A percentile compares a stretch with the other conserved stretches of the same genome.
Conservation (phyloP, 331 rosid genomes). For the Dryas integrifolia region DNA sequence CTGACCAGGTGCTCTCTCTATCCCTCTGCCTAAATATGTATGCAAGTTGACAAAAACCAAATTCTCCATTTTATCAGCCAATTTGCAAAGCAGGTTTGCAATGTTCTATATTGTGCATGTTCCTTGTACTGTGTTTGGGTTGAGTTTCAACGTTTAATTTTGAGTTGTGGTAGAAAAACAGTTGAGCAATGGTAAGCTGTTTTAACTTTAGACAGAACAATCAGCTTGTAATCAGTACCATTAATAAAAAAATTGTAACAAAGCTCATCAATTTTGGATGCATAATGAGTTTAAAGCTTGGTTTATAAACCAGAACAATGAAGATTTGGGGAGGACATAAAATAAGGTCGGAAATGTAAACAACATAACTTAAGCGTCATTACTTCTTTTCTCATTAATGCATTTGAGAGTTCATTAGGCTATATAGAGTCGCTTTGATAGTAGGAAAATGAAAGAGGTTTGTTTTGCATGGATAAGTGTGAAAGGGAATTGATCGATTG, state of each 20-base stretch:
- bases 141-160: neutral
- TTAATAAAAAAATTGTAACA: neutral
- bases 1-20: slow-evolving; percentile 46
- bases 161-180: neutral
- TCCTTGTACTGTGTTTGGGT: neutral
- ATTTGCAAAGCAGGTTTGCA: neutral
- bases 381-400: neutral
- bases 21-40: neutral
- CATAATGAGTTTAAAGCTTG: neutral
- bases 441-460: neutral
- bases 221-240: neutral
- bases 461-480: neutral
- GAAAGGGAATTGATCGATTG: neutral
- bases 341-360: neutral
- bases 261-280: neutral
- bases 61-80: neutral
- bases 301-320: neutral
- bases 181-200: slow-evolving; percentile 2
- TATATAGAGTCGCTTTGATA: neutral
- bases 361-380: neutral
- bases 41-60: neutral
- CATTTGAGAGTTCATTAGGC: neutral
- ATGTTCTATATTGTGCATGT: neutral
- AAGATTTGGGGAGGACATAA: neutral
- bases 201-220: neutral